Evolutionary conservation across 2,329 filamentous ascomycete genomes (phyloP).

Genomic region (Colletotrichum salicis): DNA sequence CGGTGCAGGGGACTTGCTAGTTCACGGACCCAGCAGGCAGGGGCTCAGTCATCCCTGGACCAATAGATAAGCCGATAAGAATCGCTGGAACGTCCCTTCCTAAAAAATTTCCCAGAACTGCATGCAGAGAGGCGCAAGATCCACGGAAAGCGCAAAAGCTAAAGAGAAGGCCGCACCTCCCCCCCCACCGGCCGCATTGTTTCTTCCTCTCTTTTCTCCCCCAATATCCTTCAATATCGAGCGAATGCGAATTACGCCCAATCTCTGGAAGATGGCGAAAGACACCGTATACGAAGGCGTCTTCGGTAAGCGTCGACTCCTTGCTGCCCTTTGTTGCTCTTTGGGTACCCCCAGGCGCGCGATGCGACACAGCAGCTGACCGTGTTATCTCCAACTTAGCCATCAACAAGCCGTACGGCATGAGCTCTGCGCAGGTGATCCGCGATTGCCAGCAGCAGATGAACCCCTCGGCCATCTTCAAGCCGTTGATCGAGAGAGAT

Average conservation of each 20-base stretch:
- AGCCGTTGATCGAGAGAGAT: slow-evolving; percentile 77
- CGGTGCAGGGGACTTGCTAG: slow-evolving; percentile 27
- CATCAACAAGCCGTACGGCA: slow-evolving; percentile 89
- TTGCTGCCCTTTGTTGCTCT: background rate
- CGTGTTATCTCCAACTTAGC: slow-evolving; percentile 59
- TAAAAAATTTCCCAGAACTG: slow-evolving; percentile 31
- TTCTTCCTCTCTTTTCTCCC: background rate
- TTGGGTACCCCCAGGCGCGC: slow-evolving; percentile 9
- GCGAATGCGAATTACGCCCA: slow-evolving; percentile 45
- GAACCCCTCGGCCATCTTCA: slow-evolving; percentile 82
- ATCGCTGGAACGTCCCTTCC: slow-evolving; percentile 23
- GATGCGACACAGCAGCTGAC: slow-evolving; percentile 12
- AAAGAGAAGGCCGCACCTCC: slow-evolving; percentile 19
- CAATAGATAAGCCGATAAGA: slow-evolving; percentile 36
- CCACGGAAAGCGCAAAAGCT: slow-evolving; percentile 26
- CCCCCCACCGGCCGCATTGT: slow-evolving; percentile 8
- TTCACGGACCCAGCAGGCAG: slow-evolving; percentile 1
- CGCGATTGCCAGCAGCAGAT: slow-evolving; percentile 88
- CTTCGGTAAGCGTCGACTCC: slow-evolving; percentile 59
- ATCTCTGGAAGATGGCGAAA: slow-evolving; percentile 62
- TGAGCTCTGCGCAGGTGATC: slow-evolving; percentile 90
- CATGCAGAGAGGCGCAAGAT: slow-evolving; percentile 27
- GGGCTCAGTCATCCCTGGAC: slow-evolving; percentile 1
- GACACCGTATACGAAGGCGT: slow-evolving; percentile 66
- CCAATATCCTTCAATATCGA: background rate